Percentiles rank a stretch among this genome's conserved stretches.
Conservation (phyloP, 495 filamentous ascomycete genomes). For the Penicillium fimorum region DNA sequence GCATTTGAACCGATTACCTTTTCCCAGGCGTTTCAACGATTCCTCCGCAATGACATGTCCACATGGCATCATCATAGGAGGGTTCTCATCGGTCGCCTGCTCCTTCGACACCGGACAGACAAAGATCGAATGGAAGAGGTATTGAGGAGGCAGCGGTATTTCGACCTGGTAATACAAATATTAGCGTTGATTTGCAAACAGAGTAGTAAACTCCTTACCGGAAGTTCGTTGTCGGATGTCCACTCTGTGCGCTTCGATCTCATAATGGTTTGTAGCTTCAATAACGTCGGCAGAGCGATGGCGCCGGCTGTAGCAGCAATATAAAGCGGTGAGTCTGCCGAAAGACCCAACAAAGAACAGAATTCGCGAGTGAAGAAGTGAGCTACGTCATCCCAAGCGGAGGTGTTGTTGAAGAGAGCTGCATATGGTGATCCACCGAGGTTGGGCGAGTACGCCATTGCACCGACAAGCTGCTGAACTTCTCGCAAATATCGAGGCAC, state of each 20-base stretch:
- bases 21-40: constrained; percentile 71
- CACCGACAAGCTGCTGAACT: constrained; percentile 70
- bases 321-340: constrained; percentile 85
- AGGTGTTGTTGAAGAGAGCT: constrained; percentile 67
- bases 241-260: constrained; percentile 87
- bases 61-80: constrained; percentile 97
- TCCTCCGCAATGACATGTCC: constrained; percentile 92
- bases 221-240: constrained; percentile 87
- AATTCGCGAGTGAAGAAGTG: constrained; percentile 89
- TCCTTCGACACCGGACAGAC: constrained; percentile 97
- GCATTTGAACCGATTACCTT: constrained; percentile 83
- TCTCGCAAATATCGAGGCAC: constrained; percentile 67
- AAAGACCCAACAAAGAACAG: constrained; percentile 84
- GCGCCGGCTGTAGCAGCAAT: constrained; percentile 87
- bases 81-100: constrained; percentile 88
- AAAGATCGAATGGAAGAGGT: constrained; percentile 94
- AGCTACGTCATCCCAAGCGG: constrained; percentile 76
- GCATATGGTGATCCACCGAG: constrained; percentile 69
- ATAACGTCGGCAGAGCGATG: constrained; percentile 79
- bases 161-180: constrained; percentile 59
- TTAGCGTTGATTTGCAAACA: background rate
- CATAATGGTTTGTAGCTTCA: constrained; percentile 81
- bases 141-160: constrained; percentile 79
- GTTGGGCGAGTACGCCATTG: constrained; percentile 74
- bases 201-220: constrained; percentile 46